Conservation (phyloP, 257 asterid species). For the Buddleja alternifolia region DNA sequence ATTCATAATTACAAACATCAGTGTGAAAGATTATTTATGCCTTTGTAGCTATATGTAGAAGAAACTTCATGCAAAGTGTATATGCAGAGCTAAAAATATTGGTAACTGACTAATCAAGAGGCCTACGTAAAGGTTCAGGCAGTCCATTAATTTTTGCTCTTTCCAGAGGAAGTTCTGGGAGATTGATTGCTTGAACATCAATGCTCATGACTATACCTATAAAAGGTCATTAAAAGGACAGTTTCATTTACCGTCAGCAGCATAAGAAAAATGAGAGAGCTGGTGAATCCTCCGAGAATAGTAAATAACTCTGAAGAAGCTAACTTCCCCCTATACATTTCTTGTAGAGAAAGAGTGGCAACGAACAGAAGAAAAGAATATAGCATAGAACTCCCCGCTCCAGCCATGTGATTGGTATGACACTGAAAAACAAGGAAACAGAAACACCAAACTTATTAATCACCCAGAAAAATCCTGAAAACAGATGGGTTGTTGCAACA, state of each 20-base stretch:
- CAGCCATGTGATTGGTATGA: conserved; percentile 59
- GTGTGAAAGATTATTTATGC: not conserved
- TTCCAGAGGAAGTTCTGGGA: not conserved
- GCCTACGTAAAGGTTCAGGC: not conserved
- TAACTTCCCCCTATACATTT: conserved; percentile 70
- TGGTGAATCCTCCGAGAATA: conserved; percentile 90
- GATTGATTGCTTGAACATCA: not conserved
- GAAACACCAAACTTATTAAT: not conserved
- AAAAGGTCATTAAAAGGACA: not conserved
- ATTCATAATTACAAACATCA: not conserved
- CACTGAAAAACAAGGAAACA: conserved; percentile 23
- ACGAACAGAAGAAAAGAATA: conserved; percentile 76
- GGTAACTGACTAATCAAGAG: not conserved
- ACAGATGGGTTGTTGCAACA: conserved; percentile 8
- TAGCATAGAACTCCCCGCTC: conserved; percentile 84
- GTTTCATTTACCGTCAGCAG: conserved; percentile 65
- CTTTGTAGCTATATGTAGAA: not conserved
- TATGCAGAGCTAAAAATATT: not conserved
- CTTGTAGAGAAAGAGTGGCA: conserved; percentile 82
- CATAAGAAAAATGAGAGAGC: conserved; percentile 77
- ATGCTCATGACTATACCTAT: not conserved
- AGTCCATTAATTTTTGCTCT: not conserved
- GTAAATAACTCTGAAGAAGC: conserved; percentile 93
- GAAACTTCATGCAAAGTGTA: not conserved
- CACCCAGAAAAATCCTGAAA: not conserved